Conservation (phyloP, 352 stramenopile genomes). For the Phytophthora litchii region DNA sequence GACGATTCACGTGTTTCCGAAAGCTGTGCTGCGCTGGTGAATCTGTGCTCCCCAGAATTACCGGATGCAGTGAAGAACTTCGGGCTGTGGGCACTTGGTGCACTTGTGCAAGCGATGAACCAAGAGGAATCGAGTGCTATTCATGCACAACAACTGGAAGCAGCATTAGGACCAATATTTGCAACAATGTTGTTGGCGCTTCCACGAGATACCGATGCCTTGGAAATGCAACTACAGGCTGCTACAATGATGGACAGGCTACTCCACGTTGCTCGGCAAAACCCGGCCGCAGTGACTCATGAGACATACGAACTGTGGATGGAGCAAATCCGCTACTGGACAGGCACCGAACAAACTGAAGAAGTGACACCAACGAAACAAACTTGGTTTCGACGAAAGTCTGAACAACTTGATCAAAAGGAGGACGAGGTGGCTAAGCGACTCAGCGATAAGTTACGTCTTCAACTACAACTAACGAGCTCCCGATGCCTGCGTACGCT, state of each 20-base stretch:
- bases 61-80: slow-evolving; percentile 54
- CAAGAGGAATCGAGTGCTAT: slow-evolving; percentile 23
- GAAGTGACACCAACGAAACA: slow-evolving; percentile 8
- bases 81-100: slow-evolving; percentile 43
- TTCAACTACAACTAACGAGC: slow-evolving; percentile 47
- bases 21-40: slow-evolving; percentile 40
- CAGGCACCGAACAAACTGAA: slow-evolving; percentile 14
- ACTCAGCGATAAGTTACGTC: slow-evolving; percentile 4
- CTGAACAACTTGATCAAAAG: slow-evolving; percentile 3
- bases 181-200: slow-evolving; percentile 48
- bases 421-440: slow-evolving; percentile 6
- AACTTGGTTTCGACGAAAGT: slow-evolving; percentile 25
- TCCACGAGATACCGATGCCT: slow-evolving; percentile 31
- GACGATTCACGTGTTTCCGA: slow-evolving; percentile 15
- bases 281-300: slow-evolving; percentile 34
- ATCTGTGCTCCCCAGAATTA: slow-evolving; percentile 63
- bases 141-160: slow-evolving; percentile 36
- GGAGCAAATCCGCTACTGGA: slow-evolving; percentile 61
- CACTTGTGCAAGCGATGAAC: slow-evolving; percentile 40
- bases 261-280: slow-evolving; percentile 50
- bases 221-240: slow-evolving; percentile 49
- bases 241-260: slow-evolving; percentile 51
- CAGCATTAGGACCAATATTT: slow-evolving; percentile 40
- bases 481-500: slow-evolving; percentile 62
- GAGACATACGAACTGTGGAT: slow-evolving; percentile 71